Evolutionary conservation across 2,329 filamentous ascomycete genomes (phyloP).

Genomic region (Trichoderma arundinaceum): DNA sequence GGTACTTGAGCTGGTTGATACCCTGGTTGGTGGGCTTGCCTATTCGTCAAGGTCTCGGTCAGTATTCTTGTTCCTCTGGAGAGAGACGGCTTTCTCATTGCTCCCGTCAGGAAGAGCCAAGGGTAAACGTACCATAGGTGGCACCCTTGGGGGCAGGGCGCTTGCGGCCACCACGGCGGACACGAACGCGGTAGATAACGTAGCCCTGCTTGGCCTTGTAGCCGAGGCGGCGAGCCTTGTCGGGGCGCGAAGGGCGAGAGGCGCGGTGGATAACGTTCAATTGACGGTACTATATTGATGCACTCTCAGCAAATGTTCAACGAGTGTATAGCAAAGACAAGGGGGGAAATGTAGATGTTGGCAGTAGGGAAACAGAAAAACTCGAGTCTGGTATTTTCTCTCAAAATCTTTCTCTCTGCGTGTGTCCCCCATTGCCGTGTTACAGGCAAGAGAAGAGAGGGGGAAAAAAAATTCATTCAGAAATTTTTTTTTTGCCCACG

Average conservation of each 20-base stretch:
- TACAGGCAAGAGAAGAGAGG: background rate
- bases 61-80: background rate
- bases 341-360: conserved; percentile 31
- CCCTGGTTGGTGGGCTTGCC: conserved; percentile 99
- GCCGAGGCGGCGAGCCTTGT: conserved; percentile 99
- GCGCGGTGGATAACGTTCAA: conserved; percentile 99
- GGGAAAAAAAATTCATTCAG: background rate
- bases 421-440: background rate
- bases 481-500: background rate
- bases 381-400: background rate
- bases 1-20: conserved; percentile 99
- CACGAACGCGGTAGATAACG: conserved; percentile 99
- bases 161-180: conserved; percentile 99
- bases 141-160: conserved; percentile 94
- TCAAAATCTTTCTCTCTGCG: background rate
- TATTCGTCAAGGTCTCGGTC: conserved; percentile 47
- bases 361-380: background rate
- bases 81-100: too few relatives aligned
- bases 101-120: background rate
- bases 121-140: conserved; percentile 80
- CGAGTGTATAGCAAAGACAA: conserved; percentile 86
- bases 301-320: conserved; percentile 99
- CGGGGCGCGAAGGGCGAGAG: conserved; percentile 95
- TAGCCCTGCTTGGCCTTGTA: conserved; percentile 99
- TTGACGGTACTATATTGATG: conserved; percentile 99